Conservation (phyloP, 345 rosid genomes). For the Cardamine chenopodiifolia region DNA sequence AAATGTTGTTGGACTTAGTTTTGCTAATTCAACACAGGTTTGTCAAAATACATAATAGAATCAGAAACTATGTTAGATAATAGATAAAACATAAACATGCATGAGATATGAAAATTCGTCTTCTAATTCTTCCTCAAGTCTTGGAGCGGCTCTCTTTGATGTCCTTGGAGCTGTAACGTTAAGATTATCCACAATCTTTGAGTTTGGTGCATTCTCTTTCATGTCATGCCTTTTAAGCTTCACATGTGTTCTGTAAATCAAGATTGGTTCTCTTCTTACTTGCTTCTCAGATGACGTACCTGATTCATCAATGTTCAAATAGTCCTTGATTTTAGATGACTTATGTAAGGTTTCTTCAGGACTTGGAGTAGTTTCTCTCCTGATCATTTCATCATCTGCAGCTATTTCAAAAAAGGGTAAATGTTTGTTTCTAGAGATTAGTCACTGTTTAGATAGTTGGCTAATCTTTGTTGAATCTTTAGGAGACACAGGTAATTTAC, state of each 20-base stretch:
- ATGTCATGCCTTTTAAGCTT: constrained; percentile 27
- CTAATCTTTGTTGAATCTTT: not conserved
- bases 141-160: constrained; percentile 40
- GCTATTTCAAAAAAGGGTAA: not conserved
- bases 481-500: constrained; percentile 12
- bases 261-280: constrained; percentile 20
- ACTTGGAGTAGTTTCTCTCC: constrained; percentile 19
- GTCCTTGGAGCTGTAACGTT: constrained; percentile 40
- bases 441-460: not conserved
- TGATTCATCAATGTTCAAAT: constrained; percentile 20
- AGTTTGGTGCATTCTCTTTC: constrained; percentile 42
- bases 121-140: constrained; percentile 30
- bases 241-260: constrained; percentile 27
- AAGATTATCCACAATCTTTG: constrained; percentile 29
- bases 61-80: not conserved
- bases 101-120: constrained; percentile 33
- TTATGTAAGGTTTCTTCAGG: constrained; percentile 1
- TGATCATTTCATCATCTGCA: constrained; percentile 27
- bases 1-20: not conserved
- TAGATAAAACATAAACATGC: not conserved
- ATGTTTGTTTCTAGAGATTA: not conserved
- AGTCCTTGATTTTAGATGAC: not conserved
- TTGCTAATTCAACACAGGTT: not conserved
- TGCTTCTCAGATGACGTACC: not conserved
- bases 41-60: not conserved